Evolutionary conservation across 306 rosid species (phyloP), one percentile per base, ranked within the genome.

Genomic region (Amphicarpaea edgeworthii): DNA sequence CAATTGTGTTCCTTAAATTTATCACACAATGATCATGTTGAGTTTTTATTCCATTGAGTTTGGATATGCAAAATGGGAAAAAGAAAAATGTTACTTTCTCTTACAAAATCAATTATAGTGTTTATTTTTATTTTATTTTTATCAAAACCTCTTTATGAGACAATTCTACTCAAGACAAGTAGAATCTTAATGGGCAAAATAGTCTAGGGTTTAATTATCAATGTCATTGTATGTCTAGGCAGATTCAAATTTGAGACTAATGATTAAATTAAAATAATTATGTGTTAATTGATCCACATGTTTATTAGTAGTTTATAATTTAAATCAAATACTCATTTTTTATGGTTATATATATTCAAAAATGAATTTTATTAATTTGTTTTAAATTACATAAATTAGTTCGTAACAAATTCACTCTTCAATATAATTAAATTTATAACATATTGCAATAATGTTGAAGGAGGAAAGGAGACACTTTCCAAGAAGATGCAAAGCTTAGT

Each of bases 1-100:
- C 73, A 64, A 64, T 38, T 40, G 7, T 63, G 80, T 50, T 51
- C 20, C 42, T 50, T 37, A 50, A 51, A 50, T 47, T 75, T 75
- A 19, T 47, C 62, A 49, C 72, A 61, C 72, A 75, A 75, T n/a
- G n/a, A n/a, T 75, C 79, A 75, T 75, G 63, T 49, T 49, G 43
- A 12, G 63, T 49, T n/a, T n/a, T n/a, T 50, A 47, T 74, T 45
- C 16, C 40, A 62, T 28, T 62, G 53, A 62, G 63, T 61, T 32
- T 61, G 16, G 34, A 46, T n/a, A n/a, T 30, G 5, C 49, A 46
- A 32, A 61, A 32, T 1, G 19, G 32, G 9, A 60, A 30, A 45
- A 8, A 53, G 8, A 0, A 5, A 26, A 12, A 19, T 12, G 32
- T 4, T 17, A 42, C 32, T 45, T 64, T 61, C 30, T 3, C 40